Percentiles rank a stretch among this genome's conserved stretches.
These are phyloP conservation scores for Pelargonium citronellum DNA, from an alignment of 441 rosid species.

Conservation along the genomic window DNA sequence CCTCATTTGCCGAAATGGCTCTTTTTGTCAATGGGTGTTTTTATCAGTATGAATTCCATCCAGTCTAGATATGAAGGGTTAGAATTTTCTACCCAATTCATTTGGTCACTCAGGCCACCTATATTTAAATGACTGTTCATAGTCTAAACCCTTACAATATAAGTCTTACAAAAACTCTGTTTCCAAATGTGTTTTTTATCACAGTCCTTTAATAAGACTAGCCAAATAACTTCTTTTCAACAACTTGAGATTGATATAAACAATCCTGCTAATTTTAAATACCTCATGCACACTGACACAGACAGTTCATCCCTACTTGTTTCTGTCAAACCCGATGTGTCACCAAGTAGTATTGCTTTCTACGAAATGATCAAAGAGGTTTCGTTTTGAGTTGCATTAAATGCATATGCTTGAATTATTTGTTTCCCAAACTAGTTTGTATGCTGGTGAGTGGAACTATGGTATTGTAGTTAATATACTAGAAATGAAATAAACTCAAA, in stretches of 20 bases:
- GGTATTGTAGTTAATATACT: not conserved
- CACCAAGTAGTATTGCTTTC: too few species aligned
- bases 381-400: not conserved
- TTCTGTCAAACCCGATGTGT: too few species aligned
- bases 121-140: not conserved
- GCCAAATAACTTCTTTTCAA: not conserved
- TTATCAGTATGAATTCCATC: not conserved
- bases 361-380: too few species aligned
- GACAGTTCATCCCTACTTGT: too few species aligned
- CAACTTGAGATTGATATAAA: not conserved
- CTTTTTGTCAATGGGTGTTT: not conserved
- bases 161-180: not conserved
- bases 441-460: constrained; percentile 1
- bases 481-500: not conserved
- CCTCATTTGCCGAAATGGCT: not conserved
- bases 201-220: not conserved
- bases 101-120: not conserved
- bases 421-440: not conserved
- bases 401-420: too few species aligned
- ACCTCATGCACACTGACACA: too few species aligned
- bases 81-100: not conserved
- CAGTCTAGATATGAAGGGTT: not conserved
- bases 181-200: not conserved
- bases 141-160: not conserved
- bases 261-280: too few species aligned